These are phyloP conservation scores for Vitis rotundifolia DNA, from an alignment of 164 flowering plant species.

Conservation along the genomic window DNA sequence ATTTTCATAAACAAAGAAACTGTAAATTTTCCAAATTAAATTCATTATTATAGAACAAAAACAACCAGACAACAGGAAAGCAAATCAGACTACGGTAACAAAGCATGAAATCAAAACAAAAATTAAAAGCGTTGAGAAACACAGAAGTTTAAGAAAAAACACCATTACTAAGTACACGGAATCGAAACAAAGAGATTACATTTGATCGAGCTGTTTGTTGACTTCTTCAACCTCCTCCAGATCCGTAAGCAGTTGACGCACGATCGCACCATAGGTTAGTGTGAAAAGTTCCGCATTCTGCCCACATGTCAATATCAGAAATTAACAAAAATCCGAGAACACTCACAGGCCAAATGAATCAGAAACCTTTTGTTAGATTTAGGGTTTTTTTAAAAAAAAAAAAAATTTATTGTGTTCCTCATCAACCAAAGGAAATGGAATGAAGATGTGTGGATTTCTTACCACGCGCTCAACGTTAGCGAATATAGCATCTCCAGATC, in stretches of 20 bases:
- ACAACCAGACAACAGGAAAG: too few relatives aligned
- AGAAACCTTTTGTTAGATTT: too few relatives aligned
- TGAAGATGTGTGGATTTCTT: conserved; percentile 8
- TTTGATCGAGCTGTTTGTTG: conserved; percentile 95
- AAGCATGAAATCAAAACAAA: neutral
- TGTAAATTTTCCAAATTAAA: neutral
- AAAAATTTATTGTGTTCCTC: too few relatives aligned
- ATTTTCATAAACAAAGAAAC: neutral
- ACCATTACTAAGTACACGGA: too few relatives aligned
- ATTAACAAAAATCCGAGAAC: neutral
- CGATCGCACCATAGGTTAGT: conserved; percentile 88
- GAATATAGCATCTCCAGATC: conserved; percentile 90
- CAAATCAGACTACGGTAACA: neutral
- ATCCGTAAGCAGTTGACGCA: conserved; percentile 87
- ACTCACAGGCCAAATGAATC: too few relatives aligned
- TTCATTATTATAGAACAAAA: neutral
- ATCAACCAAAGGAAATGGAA: neutral
- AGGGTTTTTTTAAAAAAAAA: too few relatives aligned
- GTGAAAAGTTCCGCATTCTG: conserved; percentile 97
- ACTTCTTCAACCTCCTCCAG: conserved; percentile 95
- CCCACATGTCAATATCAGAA: neutral
- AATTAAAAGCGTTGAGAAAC: neutral
- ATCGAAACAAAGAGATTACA: conserved; percentile 35
- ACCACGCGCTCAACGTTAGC: conserved; percentile 76
- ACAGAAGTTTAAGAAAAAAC: neutral